phyloP scores from a whole-genome alignment of 2,329 filamentous ascomycete species.

The Chlorencoelia australis region DNA sequence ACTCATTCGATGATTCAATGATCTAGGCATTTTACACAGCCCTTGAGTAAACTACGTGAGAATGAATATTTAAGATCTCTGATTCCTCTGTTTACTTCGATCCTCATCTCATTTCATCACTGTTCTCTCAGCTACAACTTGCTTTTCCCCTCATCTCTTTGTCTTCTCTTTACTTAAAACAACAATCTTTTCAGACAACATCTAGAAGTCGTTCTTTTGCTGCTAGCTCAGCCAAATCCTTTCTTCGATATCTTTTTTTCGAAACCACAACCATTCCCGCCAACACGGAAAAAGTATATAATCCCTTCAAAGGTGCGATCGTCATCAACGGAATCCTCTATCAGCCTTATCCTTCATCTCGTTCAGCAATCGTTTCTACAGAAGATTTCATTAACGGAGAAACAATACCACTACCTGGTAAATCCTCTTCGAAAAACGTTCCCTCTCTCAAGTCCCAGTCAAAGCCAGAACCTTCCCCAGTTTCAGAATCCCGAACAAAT shows the following conservation, averaged over 20 bases:
- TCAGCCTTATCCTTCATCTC: slow-evolving; percentile 9
- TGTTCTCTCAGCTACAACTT: slow-evolving; percentile 19
- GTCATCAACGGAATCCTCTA: slow-evolving; percentile 15
- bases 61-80: slow-evolving; percentile 23
- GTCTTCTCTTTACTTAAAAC: slow-evolving; percentile 13
- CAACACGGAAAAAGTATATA: slow-evolving; percentile 10
- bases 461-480: neutral
- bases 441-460: too few relatives aligned
- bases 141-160: slow-evolving; percentile 12
- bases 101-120: slow-evolving; percentile 20
- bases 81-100: slow-evolving; percentile 19
- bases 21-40: slow-evolving; percentile 8
- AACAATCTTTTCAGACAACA: slow-evolving; percentile 24
- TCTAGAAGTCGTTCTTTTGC: slow-evolving; percentile 15
- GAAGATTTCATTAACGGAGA: too few relatives aligned
- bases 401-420: too few relatives aligned
- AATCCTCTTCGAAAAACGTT: too few relatives aligned
- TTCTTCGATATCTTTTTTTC: slow-evolving; percentile 9
- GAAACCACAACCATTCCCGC: slow-evolving; percentile 7
- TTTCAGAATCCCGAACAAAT: neutral
- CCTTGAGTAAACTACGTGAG: slow-evolving; percentile 3
- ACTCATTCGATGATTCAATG: slow-evolving; percentile 5
- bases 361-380: too few relatives aligned
- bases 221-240: slow-evolving; percentile 20
- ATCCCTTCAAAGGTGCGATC: slow-evolving; percentile 14